Conservation (phyloP, 2,329 filamentous ascomycete species). For the Amesomyces nigricolor region DNA sequence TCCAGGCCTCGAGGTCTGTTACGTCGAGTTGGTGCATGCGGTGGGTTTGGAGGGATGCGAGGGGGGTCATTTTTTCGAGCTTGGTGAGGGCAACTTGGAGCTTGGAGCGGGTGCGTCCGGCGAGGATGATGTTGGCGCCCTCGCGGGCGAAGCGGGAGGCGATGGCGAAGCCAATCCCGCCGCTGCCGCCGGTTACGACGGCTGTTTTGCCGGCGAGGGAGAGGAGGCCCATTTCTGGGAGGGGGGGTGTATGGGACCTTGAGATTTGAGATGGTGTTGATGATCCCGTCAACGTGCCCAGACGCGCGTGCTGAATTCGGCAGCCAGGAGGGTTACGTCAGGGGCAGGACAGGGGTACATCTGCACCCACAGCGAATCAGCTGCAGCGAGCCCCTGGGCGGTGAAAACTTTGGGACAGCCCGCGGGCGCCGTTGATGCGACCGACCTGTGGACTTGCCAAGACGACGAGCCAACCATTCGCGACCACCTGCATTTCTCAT, state of each 20-base stretch:
- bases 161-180: conserved; percentile 64
- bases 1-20: conserved; percentile 20
- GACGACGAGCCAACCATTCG: background rate
- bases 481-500: background rate
- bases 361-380: background rate
- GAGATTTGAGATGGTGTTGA: background rate
- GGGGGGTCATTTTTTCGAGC: background rate
- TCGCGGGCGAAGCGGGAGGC: conserved; percentile 59
- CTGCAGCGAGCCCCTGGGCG: background rate
- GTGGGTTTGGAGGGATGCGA: conserved; percentile 3
- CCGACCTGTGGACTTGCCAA: background rate
- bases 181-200: conserved; percentile 64
- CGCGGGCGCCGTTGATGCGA: background rate
- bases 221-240: conserved; percentile 25
- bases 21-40: conserved; percentile 23
- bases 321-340: conserved; percentile 6
- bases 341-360: conserved; percentile 5
- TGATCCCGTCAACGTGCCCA: no score
- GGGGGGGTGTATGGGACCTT: background rate
- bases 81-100: conserved; percentile 35
- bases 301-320: no score
- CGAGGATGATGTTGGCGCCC: conserved; percentile 43
- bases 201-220: conserved; percentile 44
- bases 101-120: conserved; percentile 46
- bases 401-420: background rate